Base-by-base conservation (phyloP, 305 asterid genomes). In the Petunia hybrid region DNA sequence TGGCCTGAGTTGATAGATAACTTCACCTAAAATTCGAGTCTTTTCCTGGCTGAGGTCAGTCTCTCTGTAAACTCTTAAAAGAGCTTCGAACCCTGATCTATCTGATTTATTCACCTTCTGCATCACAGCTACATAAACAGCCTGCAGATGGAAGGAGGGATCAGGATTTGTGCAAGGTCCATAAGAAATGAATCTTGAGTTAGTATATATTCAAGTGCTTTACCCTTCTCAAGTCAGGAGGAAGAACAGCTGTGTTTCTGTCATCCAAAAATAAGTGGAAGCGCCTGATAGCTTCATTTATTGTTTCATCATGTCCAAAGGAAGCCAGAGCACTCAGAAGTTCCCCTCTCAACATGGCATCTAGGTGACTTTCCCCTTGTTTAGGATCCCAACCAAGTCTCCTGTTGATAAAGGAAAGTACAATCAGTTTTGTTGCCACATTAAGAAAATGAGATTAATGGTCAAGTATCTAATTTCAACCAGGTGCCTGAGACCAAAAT, bases 351-450 rank as follows among this genome's bases (percentile, higher is more conserved):
- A 94, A 85, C 99, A 96, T 94, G 90, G 97, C 89, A 85, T 94
- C 98, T 67, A 96, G 92, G 83, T 96, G 99, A 86, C 95, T 90
- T 90, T 94, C 98, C 86, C 93, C 98, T 82, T 84, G 91, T 86
- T 96, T 96, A 82, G 98, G 95, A 87, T 96, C 98, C 98, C 98
- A 96, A 77, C 98, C 97, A 69, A 94, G 97, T 83, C 92, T 92
- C 98, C 98, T 96, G 94, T 81, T 22, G 71, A 82, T 83, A 84
- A 89, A 82, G 46, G 78, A 16, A 73, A 51, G 36, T 36, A 31
- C 78, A 73, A 73, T 73, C 51, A 73, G 78, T 73, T 53, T 73
- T 35, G 63, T 43, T 73, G 78, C 36, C 63, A 51, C 43, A 36
- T 46, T 73, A 36, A 36, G 51, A 42, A 71, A 1, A 73, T 71